Evolutionary conservation across 306 rosid genomes (phyloP), one percentile per base, ranked within the genome.

Genomic region (Psophocarpus tetragonolobus): DNA sequence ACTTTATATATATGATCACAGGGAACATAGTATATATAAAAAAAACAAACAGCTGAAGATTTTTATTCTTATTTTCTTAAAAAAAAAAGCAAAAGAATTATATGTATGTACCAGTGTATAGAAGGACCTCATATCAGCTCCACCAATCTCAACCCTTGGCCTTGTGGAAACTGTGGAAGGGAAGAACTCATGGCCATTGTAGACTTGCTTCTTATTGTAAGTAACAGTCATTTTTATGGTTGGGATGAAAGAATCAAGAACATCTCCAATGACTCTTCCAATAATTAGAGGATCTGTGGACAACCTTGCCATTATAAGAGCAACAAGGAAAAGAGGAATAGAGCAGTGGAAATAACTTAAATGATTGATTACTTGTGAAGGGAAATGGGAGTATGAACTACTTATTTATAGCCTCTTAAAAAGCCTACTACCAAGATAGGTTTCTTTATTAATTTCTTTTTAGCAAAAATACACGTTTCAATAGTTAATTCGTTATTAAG

Each of bases 241-340:
- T 67, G 89, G 48, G 18, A 73, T 94, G 87, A 94, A 94, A 21
- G 50, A 48, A n/a, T 91, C 94, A 71, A 91, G 85, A 44, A 94
- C 98, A 68, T 94, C 98, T 74, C 98, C 98, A 4, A 94, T 84
- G 15, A 94, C 98, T 81, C 91, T 86, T 61, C 94, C 98, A 36
- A 94, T 85, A 47, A 79, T 45, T 8, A 94, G 84, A 54, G 98
- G 92, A 14, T 91, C 92, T 84, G 71, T 32, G 3, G 82, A 33
- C 8, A 63, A 11, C 71, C 85, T 86, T 73, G 89, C 85, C 97
- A 90, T 91, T 62, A 0, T 41, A 3, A 17, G 33, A 29, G 41
- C 2, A 29, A 69, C 32, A 36, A 8, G 75, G 20, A 48, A 17
- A 63, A n/a, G 62, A 58, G 17, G 6, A 15, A 5, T 5, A 17